phyloP scores from a whole-genome alignment of 805 yeast genomes.

The Isabelozyma pseudorhagii region DNA sequence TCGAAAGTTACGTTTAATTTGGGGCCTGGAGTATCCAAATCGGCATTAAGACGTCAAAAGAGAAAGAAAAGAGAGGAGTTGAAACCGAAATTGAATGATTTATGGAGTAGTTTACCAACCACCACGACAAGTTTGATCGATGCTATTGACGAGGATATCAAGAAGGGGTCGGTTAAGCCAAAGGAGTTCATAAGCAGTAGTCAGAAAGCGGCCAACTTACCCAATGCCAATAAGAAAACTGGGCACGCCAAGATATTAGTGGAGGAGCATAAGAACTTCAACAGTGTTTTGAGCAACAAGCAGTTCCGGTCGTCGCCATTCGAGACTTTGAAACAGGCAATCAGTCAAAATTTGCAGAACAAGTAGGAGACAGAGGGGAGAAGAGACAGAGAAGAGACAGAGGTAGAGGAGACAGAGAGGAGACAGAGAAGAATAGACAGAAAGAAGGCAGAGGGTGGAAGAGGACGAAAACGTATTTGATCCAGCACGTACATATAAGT shows the following conservation, averaged over 20 bases:
- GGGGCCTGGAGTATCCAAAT: slow-evolving; percentile 56
- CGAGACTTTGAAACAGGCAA: slow-evolving; percentile 59
- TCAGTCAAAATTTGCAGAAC: slow-evolving; percentile 21
- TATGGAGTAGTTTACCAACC: slow-evolving; percentile 50
- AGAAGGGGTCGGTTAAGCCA: slow-evolving; percentile 1
- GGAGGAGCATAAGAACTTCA: slow-evolving; percentile 59
- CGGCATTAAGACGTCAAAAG: slow-evolving; percentile 62
- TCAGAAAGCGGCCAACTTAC: slow-evolving; percentile 36
- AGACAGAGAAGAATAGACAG: too few species aligned
- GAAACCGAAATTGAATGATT: slow-evolving; percentile 65
- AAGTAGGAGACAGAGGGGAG: background rate
- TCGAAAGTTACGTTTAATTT: slow-evolving; percentile 28
- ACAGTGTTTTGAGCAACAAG: slow-evolving; percentile 51
- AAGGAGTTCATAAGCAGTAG: slow-evolving; percentile 18
- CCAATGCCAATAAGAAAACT: slow-evolving; percentile 45
- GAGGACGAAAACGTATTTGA: too few species aligned
- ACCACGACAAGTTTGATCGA: slow-evolving; percentile 14
- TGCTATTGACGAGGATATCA: background rate
- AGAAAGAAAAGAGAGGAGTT: slow-evolving; percentile 58
- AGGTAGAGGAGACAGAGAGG: too few species aligned
- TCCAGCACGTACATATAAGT: too few species aligned
- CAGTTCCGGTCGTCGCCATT: slow-evolving; percentile 61
- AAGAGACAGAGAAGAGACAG: too few species aligned
- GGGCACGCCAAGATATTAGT: slow-evolving; percentile 49
- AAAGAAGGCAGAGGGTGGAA: too few species aligned